Percentiles rank a stretch among this genome's conserved stretches.
Conservation (phyloP, 2,329 filamentous ascomycete species). For the Dendryphion nanum region DNA sequence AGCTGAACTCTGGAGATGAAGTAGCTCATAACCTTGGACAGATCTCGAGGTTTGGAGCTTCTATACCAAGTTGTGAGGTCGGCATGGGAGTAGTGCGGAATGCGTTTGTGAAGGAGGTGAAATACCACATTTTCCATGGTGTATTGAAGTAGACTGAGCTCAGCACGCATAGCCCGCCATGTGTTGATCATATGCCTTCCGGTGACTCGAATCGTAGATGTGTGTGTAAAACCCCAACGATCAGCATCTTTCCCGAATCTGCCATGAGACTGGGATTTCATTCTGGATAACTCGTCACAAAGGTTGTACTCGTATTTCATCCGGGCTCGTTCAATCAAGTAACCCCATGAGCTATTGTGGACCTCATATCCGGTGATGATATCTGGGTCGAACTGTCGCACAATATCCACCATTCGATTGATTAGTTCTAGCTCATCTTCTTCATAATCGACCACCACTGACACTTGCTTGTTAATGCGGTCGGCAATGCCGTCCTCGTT, state of each 20-base stretch:
- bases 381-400: conserved; percentile 81
- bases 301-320: conserved; percentile 86
- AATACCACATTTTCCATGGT: conserved; percentile 95
- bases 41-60: conserved; percentile 64
- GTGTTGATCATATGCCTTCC: conserved; percentile 96
- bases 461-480: conserved; percentile 61
- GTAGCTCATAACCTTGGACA: conserved; percentile 75
- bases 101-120: conserved; percentile 80
- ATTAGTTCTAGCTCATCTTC: conserved; percentile 79
- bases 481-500: conserved; percentile 58
- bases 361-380: conserved; percentile 95
- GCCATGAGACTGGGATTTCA: conserved; percentile 79
- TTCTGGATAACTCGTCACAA: conserved; percentile 85
- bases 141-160: conserved; percentile 88
- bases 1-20: conserved; percentile 73
- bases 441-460: conserved; percentile 69
- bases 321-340: conserved; percentile 84
- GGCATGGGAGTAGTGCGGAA: conserved; percentile 81
- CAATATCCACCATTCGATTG: conserved; percentile 81
- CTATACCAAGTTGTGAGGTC: conserved; percentile 81
- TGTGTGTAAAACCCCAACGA: conserved; percentile 90
- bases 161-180: conserved; percentile 93
- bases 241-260: conserved; percentile 84
- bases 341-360: conserved; percentile 92
- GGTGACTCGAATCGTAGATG: conserved; percentile 87